Base-by-base conservation (phyloP, 192 early-diverging fungal genomes). In the Pilaira anomala region DNA sequence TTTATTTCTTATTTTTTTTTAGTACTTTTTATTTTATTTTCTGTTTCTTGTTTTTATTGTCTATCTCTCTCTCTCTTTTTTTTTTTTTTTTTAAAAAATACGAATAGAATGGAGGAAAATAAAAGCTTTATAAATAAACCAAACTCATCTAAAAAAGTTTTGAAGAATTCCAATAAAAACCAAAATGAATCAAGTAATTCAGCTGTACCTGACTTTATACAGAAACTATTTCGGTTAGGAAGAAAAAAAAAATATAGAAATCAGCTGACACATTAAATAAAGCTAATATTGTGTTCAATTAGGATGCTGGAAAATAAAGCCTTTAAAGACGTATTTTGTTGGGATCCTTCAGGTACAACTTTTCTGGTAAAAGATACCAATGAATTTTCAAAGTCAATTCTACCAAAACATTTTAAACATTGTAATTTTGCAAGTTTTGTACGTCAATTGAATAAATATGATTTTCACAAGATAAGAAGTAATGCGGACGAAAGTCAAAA, bases 381-480 rank as follows among this genome's bases (percentile, higher is more conserved):
- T 18, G 87, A 87, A 46, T 91, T 92, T 72, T 76, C 85, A 24
- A 81, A 82, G 52, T 65, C 72, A 16, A 78, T 90, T 28, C 65
- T 90, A 3, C 88, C 88, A 14, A 74, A 80, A 55, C 81, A 83
- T 44, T 91, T 88, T 66, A 89, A 88, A 53, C 89, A 91, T 68
- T 82, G 79, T 63, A 88, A 87, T 59, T 87, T 87, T 71, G 77
- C 81, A 7, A 81, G 79, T 53, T 87, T 87, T 75, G 85, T 87
- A 30, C 80, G 88, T 13, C 88, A 91, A 56, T 79, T 89, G 14
- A 91, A 91, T 74, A 89, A 86, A 68, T 91, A 89, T 53, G 88
- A 83, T 57, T 91, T 91, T 71, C 86, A 88, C 74, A 91, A 90
- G 72, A 76, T 88, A 46, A 80, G 81, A 59, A 46, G 44, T 46